Conservation (phyloP, 1,284 basidiomycete species). For the Ceratobasidium sp. region DNA sequence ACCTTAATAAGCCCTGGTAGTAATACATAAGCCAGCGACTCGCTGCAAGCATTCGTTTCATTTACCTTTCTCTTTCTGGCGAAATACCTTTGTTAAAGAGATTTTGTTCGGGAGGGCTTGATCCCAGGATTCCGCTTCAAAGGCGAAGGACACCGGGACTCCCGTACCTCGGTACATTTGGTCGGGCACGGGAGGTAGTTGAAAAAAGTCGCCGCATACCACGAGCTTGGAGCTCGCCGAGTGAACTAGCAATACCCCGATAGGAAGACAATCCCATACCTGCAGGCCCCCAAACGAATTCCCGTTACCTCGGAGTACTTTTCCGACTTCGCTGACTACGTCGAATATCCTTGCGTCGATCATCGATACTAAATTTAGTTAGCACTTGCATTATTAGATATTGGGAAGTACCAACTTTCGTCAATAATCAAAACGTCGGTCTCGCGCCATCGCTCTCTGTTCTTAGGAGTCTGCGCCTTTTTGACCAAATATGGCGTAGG, state of each 20-base stretch:
- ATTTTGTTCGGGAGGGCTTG: slow-evolving; percentile 68
- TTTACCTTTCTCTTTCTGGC: slow-evolving; percentile 57
- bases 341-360: slow-evolving; percentile 94
- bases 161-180: slow-evolving; percentile 55
- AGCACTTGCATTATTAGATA: too few relatives aligned
- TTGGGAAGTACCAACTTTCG: slow-evolving; percentile 74
- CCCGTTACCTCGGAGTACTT: slow-evolving; percentile 69
- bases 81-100: slow-evolving; percentile 74
- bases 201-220: slow-evolving; percentile 92
- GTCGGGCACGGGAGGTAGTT: slow-evolving; percentile 88
- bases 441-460: slow-evolving; percentile 74
- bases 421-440: slow-evolving; percentile 92
- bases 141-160: slow-evolving; percentile 70
- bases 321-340: slow-evolving; percentile 79
- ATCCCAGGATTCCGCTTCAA: slow-evolving; percentile 84
- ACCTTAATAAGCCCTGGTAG: too few relatives aligned
- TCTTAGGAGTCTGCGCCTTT: slow-evolving; percentile 76
- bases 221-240: too few relatives aligned
- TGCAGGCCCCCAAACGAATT: slow-evolving; percentile 94
- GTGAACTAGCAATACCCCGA: too few relatives aligned
- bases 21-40: too few relatives aligned
- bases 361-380: slow-evolving; percentile 98
- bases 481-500: slow-evolving; percentile 69
- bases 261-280: too few relatives aligned
- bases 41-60: too few relatives aligned